Evolutionary conservation across 2,329 filamentous ascomycete species (phyloP).

Genomic region (Colletotrichum gigasporum): DNA sequence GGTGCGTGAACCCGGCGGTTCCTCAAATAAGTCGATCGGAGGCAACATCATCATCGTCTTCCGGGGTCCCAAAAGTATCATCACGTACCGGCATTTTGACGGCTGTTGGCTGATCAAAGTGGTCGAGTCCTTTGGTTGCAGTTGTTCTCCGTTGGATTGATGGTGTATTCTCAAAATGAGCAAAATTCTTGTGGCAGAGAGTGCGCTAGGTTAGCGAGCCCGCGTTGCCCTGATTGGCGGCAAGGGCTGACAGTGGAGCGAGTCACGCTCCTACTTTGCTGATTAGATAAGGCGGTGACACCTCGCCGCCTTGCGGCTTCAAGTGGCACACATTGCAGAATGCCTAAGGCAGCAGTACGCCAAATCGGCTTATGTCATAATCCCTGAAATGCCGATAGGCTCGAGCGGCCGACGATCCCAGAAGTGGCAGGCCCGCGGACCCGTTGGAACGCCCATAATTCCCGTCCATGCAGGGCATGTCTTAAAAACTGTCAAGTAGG

Average conservation of each 20-base stretch:
- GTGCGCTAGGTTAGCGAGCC: conserved; percentile 29
- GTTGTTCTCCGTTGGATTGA: conserved; percentile 28
- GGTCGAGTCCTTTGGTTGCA: conserved; percentile 41
- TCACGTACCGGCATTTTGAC: conserved; percentile 53
- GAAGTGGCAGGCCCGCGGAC: conserved; percentile 17
- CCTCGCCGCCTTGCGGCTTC: background rate
- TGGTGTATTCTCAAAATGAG: conserved; percentile 8
- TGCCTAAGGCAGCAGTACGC: conserved; percentile 10
- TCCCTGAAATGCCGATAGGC: conserved; percentile 26
- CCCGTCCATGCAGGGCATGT: conserved; percentile 27
- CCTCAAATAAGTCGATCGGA: background rate
- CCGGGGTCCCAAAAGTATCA: conserved; percentile 4
- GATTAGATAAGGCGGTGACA: conserved; percentile 27
- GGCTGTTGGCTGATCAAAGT: conserved; percentile 46
- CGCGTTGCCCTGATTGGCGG: conserved; percentile 30
- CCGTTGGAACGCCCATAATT: conserved; percentile 18
- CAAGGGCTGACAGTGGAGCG: conserved; percentile 19
- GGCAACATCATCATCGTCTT: conserved; percentile 20
- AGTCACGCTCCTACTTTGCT: conserved; percentile 18
- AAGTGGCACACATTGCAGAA: too few relatives aligned
- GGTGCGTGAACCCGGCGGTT: background rate
- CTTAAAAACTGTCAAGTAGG: conserved; percentile 31
- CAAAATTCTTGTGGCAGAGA: conserved; percentile 29
- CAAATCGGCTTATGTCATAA: conserved; percentile 20
- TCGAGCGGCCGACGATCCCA: conserved; percentile 25